Evolutionary conservation across 2,329 filamentous ascomycete genomes (phyloP), one percentile per base, ranked within the genome.

Genomic region (Trichophyton verrucosum): DNA sequence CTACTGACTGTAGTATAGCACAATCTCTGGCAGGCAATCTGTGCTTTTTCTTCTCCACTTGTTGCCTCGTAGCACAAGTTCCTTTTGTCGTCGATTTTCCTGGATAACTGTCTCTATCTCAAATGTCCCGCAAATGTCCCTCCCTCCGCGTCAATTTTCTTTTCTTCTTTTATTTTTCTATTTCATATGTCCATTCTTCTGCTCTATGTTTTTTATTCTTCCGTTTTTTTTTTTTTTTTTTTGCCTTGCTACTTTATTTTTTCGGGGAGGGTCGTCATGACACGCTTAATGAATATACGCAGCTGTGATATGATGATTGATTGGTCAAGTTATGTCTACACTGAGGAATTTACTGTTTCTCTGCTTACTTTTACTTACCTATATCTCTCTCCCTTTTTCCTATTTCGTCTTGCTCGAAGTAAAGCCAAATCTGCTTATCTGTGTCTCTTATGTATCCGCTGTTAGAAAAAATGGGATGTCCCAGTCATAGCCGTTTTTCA

Each of bases 251-350:
- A 9, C 9, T 47, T 47, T 20, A 9, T 11, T 15, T 27, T 49
- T 51, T 27, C 22, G 46, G 46, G 46, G 20, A 27, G 22, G 46
- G 46, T 51, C 11, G 22, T 24, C 46, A 51, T 51, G 46, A 51
- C 46, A 51, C 46, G 46, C 46, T 51, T 51, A 51, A 51, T 51
- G 46, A 51, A 30, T 51, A 51, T 51, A 51, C 46, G 46, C 46
- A 44, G 40, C 40, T 44, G 40, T 51, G 46, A 24, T 51, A 24
- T 51, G 46, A 51, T 51, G 46, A 51, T 51, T 47, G 44, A 22
- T 24, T 46, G 17, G 44, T 47, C 22, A 22, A 51, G 20, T 51
- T 51, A 51, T 27, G 46, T 51, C 46, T 51, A 38, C 11, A 51
- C 2, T 27, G 46, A 51, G 22, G 46, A 51, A 51, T 51, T 27